A percentile compares a stretch with the other conserved stretches of the same genome.
Evolutionary conservation across 352 stramenopile species (phyloP).

Genomic region (Phytopythium chamaehyphon): DNA sequence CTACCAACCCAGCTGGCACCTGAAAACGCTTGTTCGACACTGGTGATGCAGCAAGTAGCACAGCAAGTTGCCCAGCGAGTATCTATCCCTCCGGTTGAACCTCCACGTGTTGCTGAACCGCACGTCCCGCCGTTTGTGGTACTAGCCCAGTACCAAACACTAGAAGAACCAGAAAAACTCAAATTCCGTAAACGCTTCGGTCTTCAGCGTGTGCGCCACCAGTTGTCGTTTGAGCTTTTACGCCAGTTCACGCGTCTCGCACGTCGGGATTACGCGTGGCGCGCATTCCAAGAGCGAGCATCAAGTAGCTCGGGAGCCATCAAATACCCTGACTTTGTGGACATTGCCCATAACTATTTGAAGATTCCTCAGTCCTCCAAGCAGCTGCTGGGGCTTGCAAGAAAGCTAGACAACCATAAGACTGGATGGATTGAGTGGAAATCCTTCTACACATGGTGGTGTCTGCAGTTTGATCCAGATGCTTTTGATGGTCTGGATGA

Average conservation of each 20-base stretch:
- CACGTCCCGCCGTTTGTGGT: slow-evolving; percentile 46
- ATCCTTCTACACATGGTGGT: slow-evolving; percentile 66
- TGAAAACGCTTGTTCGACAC: slow-evolving; percentile 38
- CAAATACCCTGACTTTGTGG: slow-evolving; percentile 46
- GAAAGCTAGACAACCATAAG: slow-evolving; percentile 45
- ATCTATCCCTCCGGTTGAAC: slow-evolving; percentile 30
- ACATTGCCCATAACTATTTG: slow-evolving; percentile 30
- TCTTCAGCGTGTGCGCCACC: slow-evolving; percentile 52
- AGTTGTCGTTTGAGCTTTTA: slow-evolving; percentile 55
- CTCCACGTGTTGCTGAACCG: slow-evolving; percentile 23
- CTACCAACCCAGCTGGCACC: neutral
- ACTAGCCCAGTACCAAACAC: slow-evolving; percentile 50
- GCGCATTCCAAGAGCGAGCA: slow-evolving; percentile 38
- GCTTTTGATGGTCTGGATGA: neutral
- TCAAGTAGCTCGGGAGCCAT: slow-evolving; percentile 8
- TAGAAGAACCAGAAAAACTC: slow-evolving; percentile 35
- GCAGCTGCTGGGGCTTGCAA: slow-evolving; percentile 37
- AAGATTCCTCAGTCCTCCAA: slow-evolving; percentile 35
- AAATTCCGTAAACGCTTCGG: slow-evolving; percentile 62
- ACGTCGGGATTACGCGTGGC: slow-evolving; percentile 50
- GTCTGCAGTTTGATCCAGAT: slow-evolving; percentile 27
- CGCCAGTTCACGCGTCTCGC: slow-evolving; percentile 65
- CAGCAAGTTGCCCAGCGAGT: slow-evolving; percentile 44
- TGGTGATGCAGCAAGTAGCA: slow-evolving; percentile 58
- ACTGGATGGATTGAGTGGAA: slow-evolving; percentile 56